A percentile compares a stretch with the other conserved stretches of the same genome.
Conservation (phyloP, 2,329 filamentous ascomycete genomes). For the Stromatinia cepivora region DNA sequence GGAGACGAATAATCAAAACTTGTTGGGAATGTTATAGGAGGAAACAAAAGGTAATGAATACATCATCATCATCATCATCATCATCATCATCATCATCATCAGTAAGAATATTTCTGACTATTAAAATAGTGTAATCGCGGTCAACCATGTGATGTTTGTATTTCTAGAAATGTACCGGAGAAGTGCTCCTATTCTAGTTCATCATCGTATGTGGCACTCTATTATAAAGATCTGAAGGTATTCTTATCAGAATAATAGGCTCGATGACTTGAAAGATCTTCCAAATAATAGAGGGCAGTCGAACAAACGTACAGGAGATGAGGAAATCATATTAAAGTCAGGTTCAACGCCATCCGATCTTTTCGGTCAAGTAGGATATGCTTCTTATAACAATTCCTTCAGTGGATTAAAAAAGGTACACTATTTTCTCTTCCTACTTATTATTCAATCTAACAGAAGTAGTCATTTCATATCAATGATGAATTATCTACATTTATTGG, state of each 20-base stretch:
- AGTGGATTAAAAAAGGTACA: constrained; percentile 30
- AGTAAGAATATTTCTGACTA: background rate
- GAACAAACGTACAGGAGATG: constrained; percentile 52
- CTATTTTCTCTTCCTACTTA: too few species aligned
- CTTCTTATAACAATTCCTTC: constrained; percentile 14
- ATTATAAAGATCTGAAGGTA: background rate
- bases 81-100: background rate
- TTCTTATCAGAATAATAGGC: background rate
- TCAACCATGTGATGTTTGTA: constrained; percentile 37
- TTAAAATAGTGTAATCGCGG: constrained; percentile 16
- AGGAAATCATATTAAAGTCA: constrained; percentile 25
- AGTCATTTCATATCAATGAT: constrained; percentile 47
- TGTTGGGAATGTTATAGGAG: constrained; percentile 54
- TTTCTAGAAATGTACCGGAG: constrained; percentile 49
- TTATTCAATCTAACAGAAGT: constrained; percentile 44
- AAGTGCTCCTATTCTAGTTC: constrained; percentile 54
- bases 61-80: background rate
- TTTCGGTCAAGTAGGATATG: constrained; percentile 16
- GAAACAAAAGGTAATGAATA: constrained; percentile 25
- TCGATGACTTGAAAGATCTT: background rate
- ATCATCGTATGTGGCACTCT: constrained; percentile 51
- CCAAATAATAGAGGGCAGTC: constrained; percentile 31
- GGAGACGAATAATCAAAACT: constrained; percentile 58
- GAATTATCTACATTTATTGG: constrained; percentile 8
- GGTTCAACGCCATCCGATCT: constrained; percentile 13